phyloP scores from a whole-genome alignment of 2,329 filamentous ascomycete species.

The Fusarium phyllophilum region DNA sequence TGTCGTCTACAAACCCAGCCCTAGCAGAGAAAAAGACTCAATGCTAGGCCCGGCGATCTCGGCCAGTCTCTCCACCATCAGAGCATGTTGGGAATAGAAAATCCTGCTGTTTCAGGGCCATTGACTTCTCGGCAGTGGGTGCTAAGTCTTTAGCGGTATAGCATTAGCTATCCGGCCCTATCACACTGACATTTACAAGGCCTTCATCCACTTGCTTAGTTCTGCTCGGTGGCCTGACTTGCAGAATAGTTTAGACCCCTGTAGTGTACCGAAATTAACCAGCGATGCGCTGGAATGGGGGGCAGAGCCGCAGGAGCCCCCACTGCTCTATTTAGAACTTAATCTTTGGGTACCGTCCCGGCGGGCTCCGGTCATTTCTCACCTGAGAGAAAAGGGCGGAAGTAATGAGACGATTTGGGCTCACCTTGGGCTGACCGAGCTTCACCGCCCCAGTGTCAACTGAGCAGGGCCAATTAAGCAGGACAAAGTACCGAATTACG shows the following conservation, averaged over 20 bases:
- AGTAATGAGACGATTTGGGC: background rate
- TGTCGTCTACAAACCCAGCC: background rate
- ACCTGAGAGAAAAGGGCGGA: background rate
- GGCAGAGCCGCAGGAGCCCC: background rate
- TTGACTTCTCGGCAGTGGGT: background rate
- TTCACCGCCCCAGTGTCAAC: background rate
- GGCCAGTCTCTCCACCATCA: background rate
- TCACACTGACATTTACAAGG: background rate
- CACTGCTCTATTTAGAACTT: background rate
- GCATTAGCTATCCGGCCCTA: background rate
- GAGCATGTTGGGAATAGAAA: background rate
- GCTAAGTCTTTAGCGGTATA: background rate
- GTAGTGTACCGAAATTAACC: background rate
- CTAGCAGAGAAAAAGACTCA: background rate
- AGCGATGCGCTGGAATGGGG: background rate
- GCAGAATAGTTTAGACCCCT: background rate
- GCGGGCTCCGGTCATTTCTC: background rate
- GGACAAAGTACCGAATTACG: too few relatives aligned
- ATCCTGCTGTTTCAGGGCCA: background rate
- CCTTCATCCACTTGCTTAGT: background rate
- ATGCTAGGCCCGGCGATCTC: background rate
- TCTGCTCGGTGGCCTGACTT: slow-evolving; percentile 8
- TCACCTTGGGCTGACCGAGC: background rate
- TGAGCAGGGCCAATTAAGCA: background rate
- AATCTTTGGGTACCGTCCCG: background rate